Conservation (phyloP, 192 early-diverging fungal species). For the Endogone sp. region DNA sequence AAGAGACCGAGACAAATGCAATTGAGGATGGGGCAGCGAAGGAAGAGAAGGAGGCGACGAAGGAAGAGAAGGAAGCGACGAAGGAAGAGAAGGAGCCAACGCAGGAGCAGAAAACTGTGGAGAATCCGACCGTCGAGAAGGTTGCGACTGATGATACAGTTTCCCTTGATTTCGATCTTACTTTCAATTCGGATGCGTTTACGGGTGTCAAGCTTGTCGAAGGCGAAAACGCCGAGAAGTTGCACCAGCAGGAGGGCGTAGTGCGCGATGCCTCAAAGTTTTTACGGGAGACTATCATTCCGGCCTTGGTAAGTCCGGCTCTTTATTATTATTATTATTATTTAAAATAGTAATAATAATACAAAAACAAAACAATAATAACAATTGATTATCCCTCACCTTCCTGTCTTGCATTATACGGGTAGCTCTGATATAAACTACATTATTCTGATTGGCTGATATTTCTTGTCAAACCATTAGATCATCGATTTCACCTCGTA, state of each 20-base stretch:
- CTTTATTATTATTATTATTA: slow-evolving; percentile 8
- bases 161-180: slow-evolving; percentile 32
- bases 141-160: neutral
- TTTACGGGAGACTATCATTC: slow-evolving; percentile 63
- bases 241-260: slow-evolving; percentile 46
- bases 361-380: too few relatives aligned
- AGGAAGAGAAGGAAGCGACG: slow-evolving; percentile 7
- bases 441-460: too few relatives aligned
- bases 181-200: slow-evolving; percentile 62
- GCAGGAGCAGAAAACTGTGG: neutral
- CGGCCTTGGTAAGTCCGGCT: slow-evolving; percentile 45
- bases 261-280: slow-evolving; percentile 79
- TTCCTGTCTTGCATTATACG: slow-evolving; percentile 1
- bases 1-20: slow-evolving; percentile 13
- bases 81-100: slow-evolving; percentile 7
- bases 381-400: too few relatives aligned
- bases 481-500: slow-evolving; percentile 63
- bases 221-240: slow-evolving; percentile 17
- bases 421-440: too few relatives aligned
- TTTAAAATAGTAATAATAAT: too few relatives aligned
- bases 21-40: slow-evolving; percentile 30
- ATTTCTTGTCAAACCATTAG: slow-evolving; percentile 28
- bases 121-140: slow-evolving; percentile 1
- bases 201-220: slow-evolving; percentile 40
- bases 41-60: slow-evolving; percentile 14